Conservation (phyloP, 768 basidiomycete species). For the Lentinula boryana region DNA sequence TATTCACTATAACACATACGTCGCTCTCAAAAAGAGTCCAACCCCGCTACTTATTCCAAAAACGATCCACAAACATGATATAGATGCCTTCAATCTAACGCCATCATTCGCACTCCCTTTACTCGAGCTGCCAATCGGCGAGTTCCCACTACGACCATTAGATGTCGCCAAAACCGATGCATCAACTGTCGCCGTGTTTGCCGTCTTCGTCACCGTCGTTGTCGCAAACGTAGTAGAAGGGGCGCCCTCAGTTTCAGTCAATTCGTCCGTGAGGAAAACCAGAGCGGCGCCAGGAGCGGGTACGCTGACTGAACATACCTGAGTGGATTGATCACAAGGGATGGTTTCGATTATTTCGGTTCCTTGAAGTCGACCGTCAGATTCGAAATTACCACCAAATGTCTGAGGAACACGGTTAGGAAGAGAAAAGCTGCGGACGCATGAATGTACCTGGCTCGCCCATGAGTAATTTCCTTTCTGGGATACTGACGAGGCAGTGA, state of each 20-base stretch:
- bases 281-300: constrained; percentile 65
- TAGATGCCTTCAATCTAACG: not conserved
- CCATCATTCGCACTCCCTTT: constrained; percentile 2
- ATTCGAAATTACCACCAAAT: constrained; percentile 50
- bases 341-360: constrained; percentile 44
- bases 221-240: constrained; percentile 43
- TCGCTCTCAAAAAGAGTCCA: not conserved
- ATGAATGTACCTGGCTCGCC: constrained; percentile 46
- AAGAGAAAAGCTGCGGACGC: no score
- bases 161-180: constrained; percentile 52
- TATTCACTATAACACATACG: not conserved
- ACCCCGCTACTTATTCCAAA: not conserved
- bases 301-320: constrained; percentile 55
- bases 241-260: constrained; percentile 26
- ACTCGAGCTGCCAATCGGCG: constrained; percentile 20
- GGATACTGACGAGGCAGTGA: constrained; percentile 39
- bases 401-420: no score
- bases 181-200: constrained; percentile 50
- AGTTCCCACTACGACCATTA: constrained; percentile 38
- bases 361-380: constrained; percentile 61
- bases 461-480: constrained; percentile 56
- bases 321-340: constrained; percentile 43
- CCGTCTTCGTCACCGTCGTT: constrained; percentile 42
- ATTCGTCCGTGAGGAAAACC: constrained; percentile 48
- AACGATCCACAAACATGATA: not conserved